Evolutionary conservation across 169 alveolate species (phyloP), one percentile per base, ranked within the genome.

Genomic region (Amoebophrya sp.): DNA sequence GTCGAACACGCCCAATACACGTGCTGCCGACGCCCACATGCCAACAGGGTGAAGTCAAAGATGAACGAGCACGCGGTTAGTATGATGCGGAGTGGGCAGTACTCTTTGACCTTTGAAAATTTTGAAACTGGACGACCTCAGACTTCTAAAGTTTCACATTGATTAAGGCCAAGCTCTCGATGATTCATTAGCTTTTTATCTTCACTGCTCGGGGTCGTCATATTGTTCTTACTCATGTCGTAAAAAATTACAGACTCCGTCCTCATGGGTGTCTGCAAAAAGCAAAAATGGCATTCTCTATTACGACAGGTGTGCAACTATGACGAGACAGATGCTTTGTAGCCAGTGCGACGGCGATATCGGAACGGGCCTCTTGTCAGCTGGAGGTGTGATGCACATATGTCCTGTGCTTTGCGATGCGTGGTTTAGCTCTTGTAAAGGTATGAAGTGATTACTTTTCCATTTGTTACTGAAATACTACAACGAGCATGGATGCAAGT

Each of bases 311-410:
- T 65, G 83, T 18, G 36, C 12, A 26, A 65, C 10, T 18, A 29
- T 65, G 83, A 65, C 83, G 33, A 29, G 83, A 36, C n/a, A 29
- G 10, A 36, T 65, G 12, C 83, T 65, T 6, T 65, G 83, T 18
- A 12, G 36, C 36, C 83, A 65, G 83, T 65, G 83, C 83, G 83
- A 65, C 83, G 83, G 83, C 36, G 83, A 65, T 36, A 36, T 65
- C 33, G 83, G 83, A 1, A 65, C 83, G 33, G 83, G 83, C 39
- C 33, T 65, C 2, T 36, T 65, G 36, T 65, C 83, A 6, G 33
- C 83, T 10, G n/a, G 2, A 0, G 83, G 83, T 26, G 83, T 18
- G 38, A 65, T 65, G 38, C 83, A 65, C 83, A 65, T 65, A 36
- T 65, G 83, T 65, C 83, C 83, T 6, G 1, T 36, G 18, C n/a